Percentiles rank a stretch among this genome's conserved stretches.
phyloP scores from a whole-genome alignment of 108 stramenopile species.

The Conticribra guillardii region DNA sequence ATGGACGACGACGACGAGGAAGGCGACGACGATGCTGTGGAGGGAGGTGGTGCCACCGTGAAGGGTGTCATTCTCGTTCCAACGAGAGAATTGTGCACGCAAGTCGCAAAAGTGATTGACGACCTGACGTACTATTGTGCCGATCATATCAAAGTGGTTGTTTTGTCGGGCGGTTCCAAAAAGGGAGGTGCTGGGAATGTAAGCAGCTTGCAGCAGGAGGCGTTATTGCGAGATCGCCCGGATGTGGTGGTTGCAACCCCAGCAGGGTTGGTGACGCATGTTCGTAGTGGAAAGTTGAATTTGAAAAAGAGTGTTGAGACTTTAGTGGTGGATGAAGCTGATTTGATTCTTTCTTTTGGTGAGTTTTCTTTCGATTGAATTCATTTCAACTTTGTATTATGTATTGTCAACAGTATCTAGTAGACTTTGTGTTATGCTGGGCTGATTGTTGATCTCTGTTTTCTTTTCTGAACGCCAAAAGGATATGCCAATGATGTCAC shows the following conservation, averaged over 20 bases:
- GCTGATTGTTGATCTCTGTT: too few species aligned
- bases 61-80: slow-evolving; percentile 94
- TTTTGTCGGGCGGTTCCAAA: slow-evolving; percentile 63
- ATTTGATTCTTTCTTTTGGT: slow-evolving; percentile 95
- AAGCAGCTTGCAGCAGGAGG: slow-evolving; percentile 58
- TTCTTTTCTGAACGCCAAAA: slow-evolving; percentile 8
- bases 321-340: slow-evolving; percentile 98
- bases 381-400: neutral
- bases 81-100: slow-evolving; percentile 95
- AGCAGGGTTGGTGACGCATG: slow-evolving; percentile 74
- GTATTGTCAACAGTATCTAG: neutral
- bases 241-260: slow-evolving; percentile 83
- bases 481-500: slow-evolving; percentile 94
- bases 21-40: slow-evolving; percentile 10
- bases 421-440: neutral
- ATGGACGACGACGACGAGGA: slow-evolving; percentile 27
- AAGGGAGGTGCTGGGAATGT: slow-evolving; percentile 43
- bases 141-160: slow-evolving; percentile 78
- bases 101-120: slow-evolving; percentile 73
- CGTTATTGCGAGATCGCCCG: slow-evolving; percentile 78
- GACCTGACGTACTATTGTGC: slow-evolving; percentile 93
- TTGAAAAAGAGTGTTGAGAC: slow-evolving; percentile 78
- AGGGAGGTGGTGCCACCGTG: slow-evolving; percentile 37
- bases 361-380: slow-evolving; percentile 5
- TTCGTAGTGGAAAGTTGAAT: slow-evolving; percentile 58